These are phyloP conservation scores for Pythium angustatum DNA, from an alignment of 352 stramenopile genomes.

Conservation along the genomic window DNA sequence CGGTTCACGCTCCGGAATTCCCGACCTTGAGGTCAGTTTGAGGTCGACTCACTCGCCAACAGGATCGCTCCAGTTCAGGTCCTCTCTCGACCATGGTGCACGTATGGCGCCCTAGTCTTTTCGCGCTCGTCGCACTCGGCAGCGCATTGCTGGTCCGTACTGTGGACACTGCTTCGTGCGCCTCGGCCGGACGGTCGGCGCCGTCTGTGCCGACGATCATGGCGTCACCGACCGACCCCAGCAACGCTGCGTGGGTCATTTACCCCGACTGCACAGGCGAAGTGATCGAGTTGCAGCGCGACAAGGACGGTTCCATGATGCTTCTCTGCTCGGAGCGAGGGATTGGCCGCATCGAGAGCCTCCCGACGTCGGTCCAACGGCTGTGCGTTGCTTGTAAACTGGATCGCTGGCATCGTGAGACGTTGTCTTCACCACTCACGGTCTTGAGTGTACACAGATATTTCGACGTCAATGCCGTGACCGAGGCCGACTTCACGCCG, in stretches of 20 bases:
- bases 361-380: conserved; percentile 6
- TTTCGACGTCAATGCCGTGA: conserved; percentile 13
- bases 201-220: conserved; percentile 28
- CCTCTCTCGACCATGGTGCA: neutral
- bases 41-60: no score
- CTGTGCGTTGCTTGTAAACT: conserved; percentile 1
- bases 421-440: neutral
- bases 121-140: neutral
- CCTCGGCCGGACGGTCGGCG: neutral
- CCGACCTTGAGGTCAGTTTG: no score
- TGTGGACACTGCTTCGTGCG: neutral
- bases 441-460: neutral
- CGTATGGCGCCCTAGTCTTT: neutral
- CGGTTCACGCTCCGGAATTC: no score
- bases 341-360: conserved; percentile 19
- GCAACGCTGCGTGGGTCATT: conserved; percentile 27
- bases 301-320: neutral
- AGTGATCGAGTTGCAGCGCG: neutral
- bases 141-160: no score
- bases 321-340: conserved; percentile 8
- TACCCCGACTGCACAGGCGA: conserved; percentile 23
- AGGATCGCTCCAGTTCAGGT: no score
- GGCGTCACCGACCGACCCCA: conserved; percentile 21
- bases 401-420: neutral
- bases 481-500: conserved; percentile 18